phyloP scores from a whole-genome alignment of 2,329 filamentous ascomycete genomes.

The Botryotinia narcissicola region DNA sequence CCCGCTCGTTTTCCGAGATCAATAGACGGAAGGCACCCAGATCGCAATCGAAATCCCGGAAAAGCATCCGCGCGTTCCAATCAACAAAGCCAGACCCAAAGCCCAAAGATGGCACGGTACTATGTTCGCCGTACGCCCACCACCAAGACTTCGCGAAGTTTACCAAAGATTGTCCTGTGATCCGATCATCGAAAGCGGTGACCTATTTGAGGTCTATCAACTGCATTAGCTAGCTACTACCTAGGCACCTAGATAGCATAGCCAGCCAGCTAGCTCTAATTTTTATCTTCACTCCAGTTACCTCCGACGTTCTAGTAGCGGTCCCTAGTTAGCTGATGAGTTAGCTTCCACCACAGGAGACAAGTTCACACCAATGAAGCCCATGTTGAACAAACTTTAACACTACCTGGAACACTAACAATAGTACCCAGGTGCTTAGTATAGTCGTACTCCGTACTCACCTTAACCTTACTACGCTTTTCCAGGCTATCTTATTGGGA shows the following conservation, averaged over 20 bases:
- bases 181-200: constrained; percentile 16
- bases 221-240: neutral
- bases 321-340: neutral
- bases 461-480: no score
- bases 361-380: neutral
- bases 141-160: neutral
- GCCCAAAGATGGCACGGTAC: neutral
- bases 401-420: neutral
- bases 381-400: neutral
- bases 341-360: neutral
- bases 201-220: neutral
- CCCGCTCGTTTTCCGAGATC: no score
- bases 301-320: neutral
- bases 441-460: no score
- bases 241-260: neutral
- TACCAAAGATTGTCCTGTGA: constrained; percentile 7
- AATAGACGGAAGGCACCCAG: neutral
- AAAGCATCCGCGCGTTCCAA: neutral
- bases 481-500: neutral
- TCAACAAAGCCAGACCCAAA: neutral
- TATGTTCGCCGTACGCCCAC: neutral
- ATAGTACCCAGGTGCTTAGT: neutral
- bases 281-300: neutral
- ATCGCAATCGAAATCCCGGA: neutral
- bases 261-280: no score